phyloP scores from a whole-genome alignment of 352 stramenopile species.

The Saprolegnia parasitica region DNA sequence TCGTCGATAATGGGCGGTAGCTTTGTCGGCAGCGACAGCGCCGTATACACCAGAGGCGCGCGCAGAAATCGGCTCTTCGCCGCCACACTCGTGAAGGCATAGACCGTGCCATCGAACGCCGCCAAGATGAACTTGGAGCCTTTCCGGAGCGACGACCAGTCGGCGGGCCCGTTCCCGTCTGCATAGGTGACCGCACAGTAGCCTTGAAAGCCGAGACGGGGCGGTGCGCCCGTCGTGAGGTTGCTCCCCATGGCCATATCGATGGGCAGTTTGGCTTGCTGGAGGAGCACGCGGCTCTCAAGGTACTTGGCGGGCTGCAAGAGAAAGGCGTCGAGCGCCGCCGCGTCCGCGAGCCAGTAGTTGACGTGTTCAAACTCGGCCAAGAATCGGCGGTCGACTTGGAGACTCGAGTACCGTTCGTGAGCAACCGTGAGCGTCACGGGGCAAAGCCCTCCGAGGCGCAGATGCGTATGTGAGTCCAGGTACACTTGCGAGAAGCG shows the following conservation, averaged over 20 bases:
- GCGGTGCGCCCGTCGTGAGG: not conserved
- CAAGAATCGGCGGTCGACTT: not conserved
- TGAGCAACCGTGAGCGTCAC: not conserved
- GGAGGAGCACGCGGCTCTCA: not conserved
- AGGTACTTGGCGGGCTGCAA: not conserved
- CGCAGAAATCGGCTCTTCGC: slow-evolving; percentile 13
- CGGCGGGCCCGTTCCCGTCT: not conserved
- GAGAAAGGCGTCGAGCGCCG: slow-evolving; percentile 1
- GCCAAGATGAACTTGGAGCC: slow-evolving; percentile 13
- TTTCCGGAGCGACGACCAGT: slow-evolving; percentile 17
- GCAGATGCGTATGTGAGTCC: not conserved
- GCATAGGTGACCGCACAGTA: slow-evolving; percentile 20
- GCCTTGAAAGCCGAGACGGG: slow-evolving; percentile 10
- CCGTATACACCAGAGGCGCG: not conserved
- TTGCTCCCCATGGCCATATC: slow-evolving; percentile 8
- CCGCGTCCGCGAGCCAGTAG: not conserved
- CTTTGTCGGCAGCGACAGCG: slow-evolving; percentile 10
- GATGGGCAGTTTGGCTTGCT: not conserved
- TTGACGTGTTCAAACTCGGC: slow-evolving; percentile 7
- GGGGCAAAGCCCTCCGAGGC: not conserved
- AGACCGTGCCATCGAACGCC: slow-evolving; percentile 5
- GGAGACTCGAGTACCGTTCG: not conserved
- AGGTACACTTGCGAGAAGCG: slow-evolving; percentile 9
- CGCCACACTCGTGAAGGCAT: not conserved
- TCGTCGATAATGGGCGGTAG: slow-evolving; percentile 12